Percentiles rank a stretch among this genome's conserved stretches.
Conservation (phyloP, 2,329 filamentous ascomycete species). For the Polychaeton citri region DNA sequence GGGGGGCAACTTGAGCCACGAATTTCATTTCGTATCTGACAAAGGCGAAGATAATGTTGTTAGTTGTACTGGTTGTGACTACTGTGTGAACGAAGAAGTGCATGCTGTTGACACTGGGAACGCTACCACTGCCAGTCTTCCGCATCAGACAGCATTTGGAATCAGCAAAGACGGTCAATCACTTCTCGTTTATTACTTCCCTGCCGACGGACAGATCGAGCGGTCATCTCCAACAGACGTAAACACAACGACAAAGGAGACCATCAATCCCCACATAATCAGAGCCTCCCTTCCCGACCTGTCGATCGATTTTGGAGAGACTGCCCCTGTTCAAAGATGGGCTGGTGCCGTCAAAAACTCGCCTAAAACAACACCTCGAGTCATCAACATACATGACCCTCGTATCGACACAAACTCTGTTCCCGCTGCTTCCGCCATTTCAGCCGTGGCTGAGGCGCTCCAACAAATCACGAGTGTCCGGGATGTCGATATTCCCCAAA, state of each 20-base stretch:
- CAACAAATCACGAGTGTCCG: slow-evolving; percentile 30
- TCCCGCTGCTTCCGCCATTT: background rate
- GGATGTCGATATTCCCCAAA: slow-evolving; percentile 30
- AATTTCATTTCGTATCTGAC: slow-evolving; percentile 72
- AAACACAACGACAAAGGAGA: background rate
- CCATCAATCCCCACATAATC: background rate
- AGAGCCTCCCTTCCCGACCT: background rate
- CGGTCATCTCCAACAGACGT: background rate
- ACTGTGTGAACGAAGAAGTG: slow-evolving; percentile 82
- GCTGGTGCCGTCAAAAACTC: background rate
- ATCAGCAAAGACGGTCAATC: background rate
- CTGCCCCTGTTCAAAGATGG: background rate
- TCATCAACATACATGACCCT: background rate
- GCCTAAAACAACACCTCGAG: background rate
- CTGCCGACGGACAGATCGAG: background rate
- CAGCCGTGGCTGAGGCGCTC: background rate
- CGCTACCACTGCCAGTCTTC: background rate
- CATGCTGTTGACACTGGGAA: slow-evolving; percentile 2
- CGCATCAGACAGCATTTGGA: slow-evolving; percentile 30
- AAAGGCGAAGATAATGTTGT: slow-evolving; percentile 80
- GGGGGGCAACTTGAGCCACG: slow-evolving; percentile 84
- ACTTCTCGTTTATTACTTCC: background rate
- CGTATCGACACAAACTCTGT: background rate
- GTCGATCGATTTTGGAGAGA: background rate
- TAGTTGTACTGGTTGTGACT: slow-evolving; percentile 58